A percentile compares a stretch with the other conserved stretches of the same genome.
Evolutionary conservation across 345 rosid species (phyloP).

Genomic region (Citrus hindsii): DNA sequence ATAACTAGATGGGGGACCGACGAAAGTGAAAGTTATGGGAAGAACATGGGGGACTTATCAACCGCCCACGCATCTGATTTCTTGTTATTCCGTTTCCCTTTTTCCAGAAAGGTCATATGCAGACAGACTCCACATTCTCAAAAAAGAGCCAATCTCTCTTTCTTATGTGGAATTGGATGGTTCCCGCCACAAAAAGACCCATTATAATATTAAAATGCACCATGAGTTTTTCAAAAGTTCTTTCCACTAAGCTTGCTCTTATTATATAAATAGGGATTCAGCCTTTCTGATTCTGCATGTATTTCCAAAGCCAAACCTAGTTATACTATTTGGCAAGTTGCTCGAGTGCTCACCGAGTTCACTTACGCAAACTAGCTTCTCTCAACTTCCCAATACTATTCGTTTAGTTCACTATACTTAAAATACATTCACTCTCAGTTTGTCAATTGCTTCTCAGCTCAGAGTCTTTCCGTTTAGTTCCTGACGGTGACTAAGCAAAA

Average conservation of each 20-base stretch:
- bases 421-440: no score
- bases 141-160: slow-evolving; percentile 21
- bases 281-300: slow-evolving; percentile 30
- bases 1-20: slow-evolving; percentile 28
- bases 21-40: slow-evolving; percentile 49
- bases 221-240: slow-evolving; percentile 7
- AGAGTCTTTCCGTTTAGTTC: slow-evolving; percentile 9
- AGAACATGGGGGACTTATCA: slow-evolving; percentile 41
- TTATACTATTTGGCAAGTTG: slow-evolving; percentile 28
- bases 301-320: slow-evolving; percentile 23
- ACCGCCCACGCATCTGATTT: slow-evolving; percentile 19
- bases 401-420: neutral
- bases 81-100: slow-evolving; percentile 30
- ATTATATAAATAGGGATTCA: slow-evolving; percentile 21
- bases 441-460: neutral
- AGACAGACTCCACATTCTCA: slow-evolving; percentile 40
- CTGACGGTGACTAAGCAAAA: slow-evolving; percentile 20
- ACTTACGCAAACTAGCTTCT: slow-evolving; percentile 4
- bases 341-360: slow-evolving; percentile 10
- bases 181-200: slow-evolving; percentile 28
- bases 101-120: slow-evolving; percentile 39
- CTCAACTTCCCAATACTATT: slow-evolving; percentile 12
- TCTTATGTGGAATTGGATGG: slow-evolving; percentile 27
- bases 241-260: slow-evolving; percentile 26
- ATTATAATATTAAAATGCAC: slow-evolving; percentile 18